Evolutionary conservation across 495 filamentous ascomycete genomes (phyloP), one percentile per base, ranked within the genome.

Genomic region (Penicillium dipodomyicola): DNA sequence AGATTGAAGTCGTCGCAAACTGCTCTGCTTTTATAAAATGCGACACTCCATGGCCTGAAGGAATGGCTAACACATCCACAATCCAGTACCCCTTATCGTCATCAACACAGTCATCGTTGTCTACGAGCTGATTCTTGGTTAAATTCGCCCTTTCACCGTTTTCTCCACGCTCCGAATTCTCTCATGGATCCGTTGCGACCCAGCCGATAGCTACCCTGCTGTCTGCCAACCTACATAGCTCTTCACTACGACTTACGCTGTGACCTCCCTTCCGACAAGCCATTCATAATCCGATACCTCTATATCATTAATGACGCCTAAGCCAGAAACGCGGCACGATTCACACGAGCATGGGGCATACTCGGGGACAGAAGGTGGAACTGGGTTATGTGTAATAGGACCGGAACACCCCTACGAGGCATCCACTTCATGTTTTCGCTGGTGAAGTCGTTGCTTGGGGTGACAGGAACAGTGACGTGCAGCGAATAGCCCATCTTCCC

Each of bases 71-170:
- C 54, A 25, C 39, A 54, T n/a, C 22, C 25, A 15, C 23, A 12
- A 43, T 8, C 60, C 64, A 97, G 93, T 96, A 87, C 95, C 93
- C 9, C 77, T 98, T 49, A 97, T 98, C 67, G 82, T 85, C 42
- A 87, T 96, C 64, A 98, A 98, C 68, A 90, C 88, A 2, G 67
- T 96, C 47, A 86, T 97, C 58, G 96, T 96, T 69, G 69, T 91
- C 52, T 97, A 95, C 72, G 89, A 94, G 72, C 77, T 96, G 5
- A 82, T 95, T 27, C 81, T 97, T 37, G 94, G 93, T 17, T 96
- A 79, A 90, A 54, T 39, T 35, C 32, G 9, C 32, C 19, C 14
- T 14, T 29, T 17, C 9, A 15, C 11, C n/a, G 2, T 46, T 37
- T 47, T 2, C n/a, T 12, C 30, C 9, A 15, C 52, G 11, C 5